Evolutionary conservation across 495 filamentous ascomycete species (phyloP), one percentile per base, ranked within the genome.

Genomic region (Daldinia caldariorum): DNA sequence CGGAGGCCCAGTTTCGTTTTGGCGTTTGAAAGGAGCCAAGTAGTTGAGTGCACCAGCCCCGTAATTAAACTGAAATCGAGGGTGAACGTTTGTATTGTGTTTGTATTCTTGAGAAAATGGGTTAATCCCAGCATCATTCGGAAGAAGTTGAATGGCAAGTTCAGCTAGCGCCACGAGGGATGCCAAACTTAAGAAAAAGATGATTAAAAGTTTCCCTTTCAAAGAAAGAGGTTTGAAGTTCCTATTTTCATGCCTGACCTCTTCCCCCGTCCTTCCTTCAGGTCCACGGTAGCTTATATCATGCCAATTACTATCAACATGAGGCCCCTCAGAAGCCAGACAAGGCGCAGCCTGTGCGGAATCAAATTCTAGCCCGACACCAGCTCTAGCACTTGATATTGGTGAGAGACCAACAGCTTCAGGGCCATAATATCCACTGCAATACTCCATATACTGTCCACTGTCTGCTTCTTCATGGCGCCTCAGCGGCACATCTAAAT

Each of bases 211-310:
- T 4, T 9, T 35, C 61, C 47, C 43, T 60, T 58, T 61, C 32
- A 77, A 53, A 5, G 59, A 58, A 18, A 41, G 53, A 12, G 74
- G 74, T 31, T 68, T 73, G 53, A 72, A 77, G 29, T 77, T 66
- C 58, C 45, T 58, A 13, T 58, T 58, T 14, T 50, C 41, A 10
- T 47, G 6, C 8, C 9, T 16, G 10, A 62, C 45, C 12, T 74
- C 70, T 41, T 70, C 70, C 31, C 68, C 66, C 9, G 59, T 58
- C 14, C 34, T 67, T 18, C 69, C 69, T 63, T 67, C 66, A 5
- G 69, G 69, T 26, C 74, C 74, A 37, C 29, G 61, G 16, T 77
- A 77, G 32, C 72, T 70, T 22, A 35, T 61, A 34, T 69, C 41
- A 22, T 35, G 20, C 18, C 29, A 59, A 18, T 45, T 61, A 45